Conservation (phyloP, 306 rosid genomes). For the Rubus parviflorus region DNA sequence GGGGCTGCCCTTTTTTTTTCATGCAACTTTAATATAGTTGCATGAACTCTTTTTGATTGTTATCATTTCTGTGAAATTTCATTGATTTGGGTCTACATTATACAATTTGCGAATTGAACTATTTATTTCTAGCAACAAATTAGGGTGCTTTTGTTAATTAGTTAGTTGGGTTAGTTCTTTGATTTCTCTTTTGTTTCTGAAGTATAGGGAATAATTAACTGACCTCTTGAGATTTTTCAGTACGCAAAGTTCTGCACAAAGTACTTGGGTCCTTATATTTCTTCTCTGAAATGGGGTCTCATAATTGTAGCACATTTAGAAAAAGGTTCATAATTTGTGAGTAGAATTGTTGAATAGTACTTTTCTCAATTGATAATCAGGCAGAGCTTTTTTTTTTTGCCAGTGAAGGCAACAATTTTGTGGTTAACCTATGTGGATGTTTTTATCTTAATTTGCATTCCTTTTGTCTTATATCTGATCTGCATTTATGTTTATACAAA, state of each 20-base stretch:
- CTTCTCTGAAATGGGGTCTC: background rate
- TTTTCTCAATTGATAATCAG: background rate
- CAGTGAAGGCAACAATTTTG: background rate
- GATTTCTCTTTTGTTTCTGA: background rate
- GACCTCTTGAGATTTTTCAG: background rate
- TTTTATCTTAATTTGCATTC: background rate
- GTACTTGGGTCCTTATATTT: background rate
- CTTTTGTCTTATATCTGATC: background rate
- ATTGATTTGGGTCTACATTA: background rate
- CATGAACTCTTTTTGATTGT: background rate
- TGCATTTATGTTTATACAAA: constrained; percentile 15
- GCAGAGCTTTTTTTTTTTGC: background rate
- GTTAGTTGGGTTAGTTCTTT: background rate
- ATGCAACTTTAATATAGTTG: background rate
- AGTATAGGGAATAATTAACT: background rate
- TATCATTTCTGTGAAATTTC: background rate
- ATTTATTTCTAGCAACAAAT: background rate
- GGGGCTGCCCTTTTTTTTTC: background rate
- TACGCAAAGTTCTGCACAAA: background rate
- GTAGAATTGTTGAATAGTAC: background rate
- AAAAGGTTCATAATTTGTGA: background rate
- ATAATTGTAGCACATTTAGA: background rate
- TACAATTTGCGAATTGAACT: background rate
- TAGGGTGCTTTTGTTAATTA: background rate
- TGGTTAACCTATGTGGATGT: background rate